Conservation (phyloP, 164 flowering plant species). For the Brasenia schreberi region DNA sequence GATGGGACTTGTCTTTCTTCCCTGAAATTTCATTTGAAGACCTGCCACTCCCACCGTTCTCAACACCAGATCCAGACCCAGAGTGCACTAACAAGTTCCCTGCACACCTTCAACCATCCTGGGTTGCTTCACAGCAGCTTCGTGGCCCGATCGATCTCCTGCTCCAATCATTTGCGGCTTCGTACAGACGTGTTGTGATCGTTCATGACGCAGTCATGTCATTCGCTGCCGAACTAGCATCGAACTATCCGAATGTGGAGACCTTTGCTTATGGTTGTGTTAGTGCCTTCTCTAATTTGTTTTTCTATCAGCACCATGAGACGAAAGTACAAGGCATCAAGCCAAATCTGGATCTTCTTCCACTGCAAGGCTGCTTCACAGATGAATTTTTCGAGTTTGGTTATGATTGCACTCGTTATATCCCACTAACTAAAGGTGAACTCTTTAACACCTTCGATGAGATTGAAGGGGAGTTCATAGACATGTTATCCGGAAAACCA, state of each 20-base stretch:
- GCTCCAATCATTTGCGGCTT: slow-evolving; percentile 18
- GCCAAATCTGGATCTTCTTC: slow-evolving; percentile 9
- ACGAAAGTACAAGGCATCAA: not conserved
- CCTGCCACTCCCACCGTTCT: slow-evolving; percentile 19
- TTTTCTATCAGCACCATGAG: slow-evolving; percentile 11
- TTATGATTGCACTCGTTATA: not conserved
- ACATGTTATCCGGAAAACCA: not conserved
- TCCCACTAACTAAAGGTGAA: not conserved
- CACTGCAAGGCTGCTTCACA: slow-evolving; percentile 32
- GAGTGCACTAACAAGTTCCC: slow-evolving; percentile 32
- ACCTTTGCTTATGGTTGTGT: slow-evolving; percentile 33
- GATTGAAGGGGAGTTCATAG: slow-evolving; percentile 1
- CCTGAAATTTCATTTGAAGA: slow-evolving; percentile 41
- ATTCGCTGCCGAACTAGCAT: slow-evolving; percentile 35
- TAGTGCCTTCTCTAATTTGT: slow-evolving; percentile 29
- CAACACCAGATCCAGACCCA: slow-evolving; percentile 35
- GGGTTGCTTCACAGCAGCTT: slow-evolving; percentile 26
- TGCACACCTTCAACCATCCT: slow-evolving; percentile 30
- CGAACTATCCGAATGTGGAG: slow-evolving; percentile 29
- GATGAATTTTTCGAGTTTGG: slow-evolving; percentile 23
- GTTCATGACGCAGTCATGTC: slow-evolving; percentile 55
- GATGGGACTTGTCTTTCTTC: slow-evolving; percentile 13
- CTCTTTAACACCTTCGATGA: not conserved
- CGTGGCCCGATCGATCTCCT: slow-evolving; percentile 33
- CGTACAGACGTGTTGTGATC: slow-evolving; percentile 22